These are phyloP conservation scores for Erigeron canadensis DNA, from an alignment of 129 eudicot genomes.

Conservation along the genomic window DNA sequence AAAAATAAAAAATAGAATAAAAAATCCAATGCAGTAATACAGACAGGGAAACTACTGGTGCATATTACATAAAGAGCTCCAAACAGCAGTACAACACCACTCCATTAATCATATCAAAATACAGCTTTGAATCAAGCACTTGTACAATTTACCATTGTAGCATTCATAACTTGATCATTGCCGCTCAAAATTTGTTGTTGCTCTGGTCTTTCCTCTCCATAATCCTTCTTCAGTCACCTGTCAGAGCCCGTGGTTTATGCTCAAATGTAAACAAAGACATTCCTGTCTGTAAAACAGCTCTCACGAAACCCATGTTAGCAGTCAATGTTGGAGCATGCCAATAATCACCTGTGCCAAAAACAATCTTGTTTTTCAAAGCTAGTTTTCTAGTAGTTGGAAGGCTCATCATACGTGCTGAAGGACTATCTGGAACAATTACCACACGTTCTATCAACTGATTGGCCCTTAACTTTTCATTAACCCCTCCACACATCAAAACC, in stretches of 20 bases:
- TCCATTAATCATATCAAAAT: neutral
- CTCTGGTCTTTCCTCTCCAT: neutral
- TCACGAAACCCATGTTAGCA: conserved; percentile 90
- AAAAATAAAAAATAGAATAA: no score
- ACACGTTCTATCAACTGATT: conserved; percentile 45
- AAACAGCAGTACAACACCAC: neutral
- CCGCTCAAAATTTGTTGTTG: neutral
- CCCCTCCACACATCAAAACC: conserved; percentile 89
- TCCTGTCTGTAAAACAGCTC: conserved; percentile 91
- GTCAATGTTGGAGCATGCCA: conserved; percentile 80
- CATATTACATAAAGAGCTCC: no score
- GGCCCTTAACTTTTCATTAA: conserved; percentile 72
- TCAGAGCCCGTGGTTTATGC: conserved; percentile 88
- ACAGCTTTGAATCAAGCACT: neutral
- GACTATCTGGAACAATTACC: conserved; percentile 73
- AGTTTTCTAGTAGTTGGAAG: conserved; percentile 85
- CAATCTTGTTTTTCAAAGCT: conserved; percentile 78
- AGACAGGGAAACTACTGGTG: no score
- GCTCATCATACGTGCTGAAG: conserved; percentile 76
- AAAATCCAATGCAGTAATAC: no score
- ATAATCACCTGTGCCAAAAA: conserved; percentile 89
- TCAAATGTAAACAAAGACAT: conserved; percentile 71
- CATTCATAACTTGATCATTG: neutral
- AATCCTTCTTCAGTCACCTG: conserved; percentile 55
- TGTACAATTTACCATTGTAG: neutral